phyloP scores from a whole-genome alignment of 2,329 filamentous ascomycete species.

The Hymenoscyphus repandus region DNA sequence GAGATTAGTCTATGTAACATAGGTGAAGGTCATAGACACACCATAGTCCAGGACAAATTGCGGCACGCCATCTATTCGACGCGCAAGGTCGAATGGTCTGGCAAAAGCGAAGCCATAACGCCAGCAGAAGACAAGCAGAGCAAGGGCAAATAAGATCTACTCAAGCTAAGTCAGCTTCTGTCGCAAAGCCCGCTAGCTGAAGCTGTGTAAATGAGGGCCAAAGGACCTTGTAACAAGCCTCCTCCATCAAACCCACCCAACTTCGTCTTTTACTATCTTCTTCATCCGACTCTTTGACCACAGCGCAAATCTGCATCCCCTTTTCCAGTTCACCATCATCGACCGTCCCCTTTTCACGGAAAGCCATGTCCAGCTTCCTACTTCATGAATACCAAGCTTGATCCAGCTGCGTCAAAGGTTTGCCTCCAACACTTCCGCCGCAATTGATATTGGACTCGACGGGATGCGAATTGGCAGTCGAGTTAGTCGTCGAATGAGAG shows the following conservation, averaged over 20 bases:
- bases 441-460: neutral
- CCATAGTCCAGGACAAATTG: conserved; percentile 42
- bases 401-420: neutral
- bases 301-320: conserved; percentile 6
- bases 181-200: neutral
- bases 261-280: neutral
- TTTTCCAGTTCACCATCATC: conserved; percentile 13
- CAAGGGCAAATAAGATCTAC: conserved; percentile 15
- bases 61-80: conserved; percentile 31
- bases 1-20: neutral
- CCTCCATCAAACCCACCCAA: neutral
- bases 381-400: conserved; percentile 4
- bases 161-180: conserved; percentile 1
- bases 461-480: neutral
- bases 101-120: conserved; percentile 10
- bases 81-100: conserved; percentile 3
- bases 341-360: conserved; percentile 7
- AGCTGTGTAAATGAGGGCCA: neutral
- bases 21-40: conserved; percentile 20
- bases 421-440: neutral
- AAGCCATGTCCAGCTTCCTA: conserved; percentile 8
- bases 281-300: neutral
- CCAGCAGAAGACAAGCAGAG: conserved; percentile 17
- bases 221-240: conserved; percentile 3
- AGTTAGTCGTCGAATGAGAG: neutral